Percentiles rank a stretch among this genome's conserved stretches.
Conservation (phyloP, 2,329 filamentous ascomycete genomes). For the Colletotrichum sp. region DNA sequence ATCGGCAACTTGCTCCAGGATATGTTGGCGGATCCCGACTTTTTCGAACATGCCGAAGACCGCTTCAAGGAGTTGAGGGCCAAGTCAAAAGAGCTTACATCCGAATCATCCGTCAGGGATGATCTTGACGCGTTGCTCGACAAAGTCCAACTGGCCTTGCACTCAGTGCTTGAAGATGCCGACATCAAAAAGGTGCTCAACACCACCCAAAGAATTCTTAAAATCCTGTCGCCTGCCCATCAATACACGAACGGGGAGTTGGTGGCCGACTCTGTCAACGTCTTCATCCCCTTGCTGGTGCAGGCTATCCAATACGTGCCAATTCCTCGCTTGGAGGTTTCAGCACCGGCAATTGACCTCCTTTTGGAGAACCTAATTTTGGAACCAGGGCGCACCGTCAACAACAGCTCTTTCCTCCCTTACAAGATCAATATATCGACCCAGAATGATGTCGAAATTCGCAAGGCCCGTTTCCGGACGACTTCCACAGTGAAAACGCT, state of each 20-base stretch:
- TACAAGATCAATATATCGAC: slow-evolving; percentile 83
- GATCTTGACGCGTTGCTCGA: slow-evolving; percentile 76
- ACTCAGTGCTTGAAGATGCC: slow-evolving; percentile 72
- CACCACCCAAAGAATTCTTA: slow-evolving; percentile 70
- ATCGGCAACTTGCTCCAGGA: slow-evolving; percentile 77
- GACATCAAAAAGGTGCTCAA: slow-evolving; percentile 73
- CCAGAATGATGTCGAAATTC: slow-evolving; percentile 84
- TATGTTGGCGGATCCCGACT: slow-evolving; percentile 84
- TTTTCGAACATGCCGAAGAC: slow-evolving; percentile 76
- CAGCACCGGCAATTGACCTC: slow-evolving; percentile 82
- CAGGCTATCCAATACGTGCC: slow-evolving; percentile 85
- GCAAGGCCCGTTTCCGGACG: slow-evolving; percentile 76
- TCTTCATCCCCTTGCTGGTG: slow-evolving; percentile 81
- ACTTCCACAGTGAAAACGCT: slow-evolving; percentile 70
- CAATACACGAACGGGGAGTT: slow-evolving; percentile 73
- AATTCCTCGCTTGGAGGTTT: slow-evolving; percentile 88
- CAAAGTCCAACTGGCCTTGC: slow-evolving; percentile 71
- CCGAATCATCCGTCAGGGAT: slow-evolving; percentile 70
- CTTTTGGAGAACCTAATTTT: slow-evolving; percentile 90
- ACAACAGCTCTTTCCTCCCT: slow-evolving; percentile 87
- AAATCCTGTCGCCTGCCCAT: slow-evolving; percentile 71
- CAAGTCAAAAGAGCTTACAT: slow-evolving; percentile 67
- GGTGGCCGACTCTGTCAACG: slow-evolving; percentile 75
- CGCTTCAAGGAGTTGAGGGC: slow-evolving; percentile 56
- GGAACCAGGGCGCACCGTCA: slow-evolving; percentile 84